Evolutionary conservation across 768 basidiomycete genomes (phyloP).

Genomic region (Leccinum ochraceum): DNA sequence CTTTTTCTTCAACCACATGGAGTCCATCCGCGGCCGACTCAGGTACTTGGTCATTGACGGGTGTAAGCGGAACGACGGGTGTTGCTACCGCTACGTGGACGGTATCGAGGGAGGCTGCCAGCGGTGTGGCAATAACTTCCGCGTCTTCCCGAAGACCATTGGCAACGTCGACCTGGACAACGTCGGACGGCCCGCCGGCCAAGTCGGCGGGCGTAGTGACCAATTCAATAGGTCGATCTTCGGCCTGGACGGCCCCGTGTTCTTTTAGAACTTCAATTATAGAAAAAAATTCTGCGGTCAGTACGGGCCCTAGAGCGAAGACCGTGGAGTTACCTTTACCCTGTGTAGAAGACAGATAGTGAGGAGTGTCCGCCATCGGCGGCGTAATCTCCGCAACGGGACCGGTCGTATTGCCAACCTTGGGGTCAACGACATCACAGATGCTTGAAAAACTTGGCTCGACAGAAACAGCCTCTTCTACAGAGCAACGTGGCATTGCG

Average conservation of each 20-base stretch:
- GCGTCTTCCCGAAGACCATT: conserved; percentile 5
- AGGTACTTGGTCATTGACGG: neutral
- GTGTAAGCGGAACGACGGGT: conserved; percentile 1
- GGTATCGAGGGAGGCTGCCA: neutral
- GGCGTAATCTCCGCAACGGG: neutral
- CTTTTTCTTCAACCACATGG: conserved; percentile 4
- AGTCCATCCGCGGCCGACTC: conserved; percentile 4
- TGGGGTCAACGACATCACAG: neutral
- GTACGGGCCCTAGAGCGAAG: neutral
- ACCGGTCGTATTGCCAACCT: neutral
- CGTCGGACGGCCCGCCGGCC: neutral
- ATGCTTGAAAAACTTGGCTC: conserved; percentile 5
- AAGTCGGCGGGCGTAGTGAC: neutral
- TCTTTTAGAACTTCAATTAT: neutral
- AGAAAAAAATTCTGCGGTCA: neutral
- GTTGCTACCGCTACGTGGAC: conserved; percentile 1
- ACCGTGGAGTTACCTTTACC: conserved; percentile 1
- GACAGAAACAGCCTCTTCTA: conserved; percentile 10
- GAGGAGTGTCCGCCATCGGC: conserved; percentile 6
- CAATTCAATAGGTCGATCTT: neutral
- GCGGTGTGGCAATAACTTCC: conserved; percentile 4
- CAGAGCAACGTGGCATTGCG: neutral
- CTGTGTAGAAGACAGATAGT: neutral
- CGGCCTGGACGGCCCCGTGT: neutral
- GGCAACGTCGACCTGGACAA: conserved; percentile 7